A percentile compares a stretch with the other conserved stretches of the same genome.
Conservation (phyloP, 345 rosid species). For the Lepidium aucheri region DNA sequence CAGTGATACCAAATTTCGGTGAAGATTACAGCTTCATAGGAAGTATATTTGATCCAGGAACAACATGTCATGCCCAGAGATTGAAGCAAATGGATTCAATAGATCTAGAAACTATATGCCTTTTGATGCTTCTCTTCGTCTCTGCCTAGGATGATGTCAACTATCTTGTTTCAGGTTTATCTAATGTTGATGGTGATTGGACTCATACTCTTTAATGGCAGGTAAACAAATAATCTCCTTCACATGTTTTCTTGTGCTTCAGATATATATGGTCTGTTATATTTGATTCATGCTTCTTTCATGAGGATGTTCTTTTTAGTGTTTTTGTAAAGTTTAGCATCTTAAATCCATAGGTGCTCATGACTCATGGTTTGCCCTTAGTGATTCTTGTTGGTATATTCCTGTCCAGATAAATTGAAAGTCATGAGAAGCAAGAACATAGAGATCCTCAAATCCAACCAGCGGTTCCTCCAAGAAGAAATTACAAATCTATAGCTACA, state of each 20-base stretch:
- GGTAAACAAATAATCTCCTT: constrained; percentile 30
- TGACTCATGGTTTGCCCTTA: too few species aligned
- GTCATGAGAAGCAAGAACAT: constrained; percentile 56
- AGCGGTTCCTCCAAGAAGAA: constrained; percentile 37
- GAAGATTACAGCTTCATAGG: too few species aligned
- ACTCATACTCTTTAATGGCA: constrained; percentile 61
- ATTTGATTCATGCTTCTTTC: background rate
- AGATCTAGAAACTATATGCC: too few species aligned
- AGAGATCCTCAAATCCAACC: constrained; percentile 42
- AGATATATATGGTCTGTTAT: background rate
- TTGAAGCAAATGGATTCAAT: too few species aligned
- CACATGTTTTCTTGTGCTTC: background rate
- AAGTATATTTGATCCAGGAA: too few species aligned
- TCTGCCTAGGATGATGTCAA: background rate
- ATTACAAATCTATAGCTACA: constrained; percentile 37
- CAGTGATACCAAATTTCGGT: too few species aligned
- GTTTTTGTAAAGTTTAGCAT: background rate
- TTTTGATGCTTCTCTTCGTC: too few species aligned
- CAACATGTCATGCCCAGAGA: too few species aligned
- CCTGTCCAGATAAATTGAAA: constrained; percentile 49
- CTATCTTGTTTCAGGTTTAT: constrained; percentile 45
- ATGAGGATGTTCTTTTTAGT: background rate
- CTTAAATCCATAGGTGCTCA: background rate
- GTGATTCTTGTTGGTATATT: too few species aligned
- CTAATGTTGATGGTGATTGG: constrained; percentile 76